Percentiles rank a stretch among this genome's conserved stretches.
These are phyloP conservation scores for Davidsoniella virescens DNA, from an alignment of 2,329 filamentous ascomycete genomes.

Conservation along the genomic window DNA sequence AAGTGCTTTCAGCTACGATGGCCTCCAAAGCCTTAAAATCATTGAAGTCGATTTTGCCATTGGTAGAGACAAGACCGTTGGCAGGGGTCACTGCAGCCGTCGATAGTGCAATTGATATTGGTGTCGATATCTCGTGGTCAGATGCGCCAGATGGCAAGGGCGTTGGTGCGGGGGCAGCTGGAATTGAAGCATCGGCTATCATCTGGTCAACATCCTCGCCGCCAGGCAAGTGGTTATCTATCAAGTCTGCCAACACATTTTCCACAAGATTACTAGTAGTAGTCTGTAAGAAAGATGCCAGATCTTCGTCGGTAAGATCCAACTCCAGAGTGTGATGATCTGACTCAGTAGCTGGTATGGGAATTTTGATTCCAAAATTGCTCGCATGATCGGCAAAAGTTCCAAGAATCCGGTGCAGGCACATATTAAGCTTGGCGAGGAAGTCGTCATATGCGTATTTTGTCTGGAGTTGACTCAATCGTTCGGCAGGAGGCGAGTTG, in stretches of 20 bases:
- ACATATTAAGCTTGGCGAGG: constrained; percentile 22
- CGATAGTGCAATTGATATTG: constrained; percentile 3
- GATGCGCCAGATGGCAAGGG: constrained; percentile 14
- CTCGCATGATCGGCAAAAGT: constrained; percentile 21
- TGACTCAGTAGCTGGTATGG: constrained; percentile 18
- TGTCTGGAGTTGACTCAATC: not conserved
- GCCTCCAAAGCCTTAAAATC: constrained; percentile 29
- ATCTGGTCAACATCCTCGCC: constrained; percentile 13
- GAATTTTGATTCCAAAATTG: constrained; percentile 23
- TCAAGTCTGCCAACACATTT: constrained; percentile 22
- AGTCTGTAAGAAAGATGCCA: constrained; percentile 28
- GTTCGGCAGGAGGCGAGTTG: not conserved
- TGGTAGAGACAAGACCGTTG: constrained; percentile 17
- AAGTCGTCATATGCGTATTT: constrained; percentile 20
- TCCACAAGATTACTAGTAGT: constrained; percentile 26
- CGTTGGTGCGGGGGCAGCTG: constrained; percentile 9
- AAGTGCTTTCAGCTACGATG: constrained; percentile 28
- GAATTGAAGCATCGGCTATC: constrained; percentile 8
- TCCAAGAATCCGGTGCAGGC: constrained; percentile 21
- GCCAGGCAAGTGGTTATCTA: constrained; percentile 9
- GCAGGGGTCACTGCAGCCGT: constrained; percentile 15
- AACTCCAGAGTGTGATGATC: constrained; percentile 16
- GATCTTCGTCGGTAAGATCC: constrained; percentile 21
- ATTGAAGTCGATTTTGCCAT: constrained; percentile 15
- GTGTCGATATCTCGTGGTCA: constrained; percentile 17